Conservation (phyloP, 345 rosid genomes). For the Lepidium africanum region DNA sequence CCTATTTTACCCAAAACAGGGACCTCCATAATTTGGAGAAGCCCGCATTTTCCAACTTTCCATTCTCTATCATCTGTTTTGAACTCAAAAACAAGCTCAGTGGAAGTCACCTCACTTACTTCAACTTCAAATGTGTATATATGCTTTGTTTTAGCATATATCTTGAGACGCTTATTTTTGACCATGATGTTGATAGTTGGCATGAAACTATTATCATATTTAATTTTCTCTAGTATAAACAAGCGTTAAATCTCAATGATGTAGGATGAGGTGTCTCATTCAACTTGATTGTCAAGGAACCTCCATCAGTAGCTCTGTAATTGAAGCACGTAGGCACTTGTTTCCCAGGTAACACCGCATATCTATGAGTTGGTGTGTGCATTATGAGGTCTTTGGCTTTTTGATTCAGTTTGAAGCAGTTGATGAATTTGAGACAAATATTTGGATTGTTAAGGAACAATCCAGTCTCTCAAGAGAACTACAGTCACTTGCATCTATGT, state of each 20-base stretch:
- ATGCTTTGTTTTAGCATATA: neutral
- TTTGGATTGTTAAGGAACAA: neutral
- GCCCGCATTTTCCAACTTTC: neutral
- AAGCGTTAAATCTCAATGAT: neutral
- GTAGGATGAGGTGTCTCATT: neutral
- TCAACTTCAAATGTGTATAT: neutral
- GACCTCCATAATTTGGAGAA: too few relatives aligned
- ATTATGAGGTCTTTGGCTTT: neutral
- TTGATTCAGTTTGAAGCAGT: neutral
- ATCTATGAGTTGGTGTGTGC: neutral
- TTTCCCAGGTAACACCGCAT: neutral
- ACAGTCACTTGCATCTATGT: neutral
- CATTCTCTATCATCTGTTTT: neutral
- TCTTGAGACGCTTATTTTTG: neutral
- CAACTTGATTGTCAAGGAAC: neutral
- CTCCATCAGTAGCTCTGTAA: neutral
- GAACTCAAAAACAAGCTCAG: neutral
- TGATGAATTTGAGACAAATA: neutral
- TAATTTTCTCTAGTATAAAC: neutral
- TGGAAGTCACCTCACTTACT: neutral
- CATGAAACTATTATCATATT: neutral
- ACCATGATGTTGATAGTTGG: neutral
- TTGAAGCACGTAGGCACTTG: neutral
- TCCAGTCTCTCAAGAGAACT: neutral
- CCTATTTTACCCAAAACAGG: too few relatives aligned